Base-by-base conservation (phyloP, 192 early-diverging fungal species). In the Podila horticola region DNA sequence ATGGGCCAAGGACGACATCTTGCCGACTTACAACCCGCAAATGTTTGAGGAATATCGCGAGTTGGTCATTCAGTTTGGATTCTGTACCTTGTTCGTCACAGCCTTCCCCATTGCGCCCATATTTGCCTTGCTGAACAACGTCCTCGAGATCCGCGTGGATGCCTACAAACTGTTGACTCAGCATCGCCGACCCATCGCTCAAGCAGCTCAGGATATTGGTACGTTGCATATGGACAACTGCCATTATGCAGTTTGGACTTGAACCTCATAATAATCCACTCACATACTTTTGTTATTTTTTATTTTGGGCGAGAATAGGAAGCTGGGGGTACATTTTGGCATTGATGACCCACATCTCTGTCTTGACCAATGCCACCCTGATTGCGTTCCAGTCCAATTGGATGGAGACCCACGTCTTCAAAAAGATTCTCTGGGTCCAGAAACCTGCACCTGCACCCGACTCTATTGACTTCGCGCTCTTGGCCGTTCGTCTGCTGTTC, bases 21-120 rank as follows among this genome's bases (percentile, higher is more conserved):
- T 89, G 30, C 75, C 84, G 0, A 28, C 29, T 1, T 87, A 77
- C 48, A 67, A 79, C n/a, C 74, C 67, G 59, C 66, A 66, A 11
- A 84, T 84, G 63, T 75, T 75, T 30, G 62, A 72, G n/a, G 83
- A 84, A 60, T 86, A 86, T 58, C 65, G 75, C 4, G 75, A 84
- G 50, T 64, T 87, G 69, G 88, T 92, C 6, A 74, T 91, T 29
- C 89, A 93, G 79, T 92, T 90, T 85, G 93, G 92, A 12, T 94
- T 89, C 79, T 85, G 94, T 57, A 76, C 86, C 8, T 70, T 94
- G 49, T 93, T 94, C 77, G 88, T 89, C 5, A 68, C 76, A 30
- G 86, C 90, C 2, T 93, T 92, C 67, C 93, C 93, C 13, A 75
- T 94, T 24, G 92, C 91, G 4, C 89, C 93, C 5, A 62, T 91